Base-by-base conservation (phyloP, 148 eudicot genomes). In the Cornus suecica region DNA sequence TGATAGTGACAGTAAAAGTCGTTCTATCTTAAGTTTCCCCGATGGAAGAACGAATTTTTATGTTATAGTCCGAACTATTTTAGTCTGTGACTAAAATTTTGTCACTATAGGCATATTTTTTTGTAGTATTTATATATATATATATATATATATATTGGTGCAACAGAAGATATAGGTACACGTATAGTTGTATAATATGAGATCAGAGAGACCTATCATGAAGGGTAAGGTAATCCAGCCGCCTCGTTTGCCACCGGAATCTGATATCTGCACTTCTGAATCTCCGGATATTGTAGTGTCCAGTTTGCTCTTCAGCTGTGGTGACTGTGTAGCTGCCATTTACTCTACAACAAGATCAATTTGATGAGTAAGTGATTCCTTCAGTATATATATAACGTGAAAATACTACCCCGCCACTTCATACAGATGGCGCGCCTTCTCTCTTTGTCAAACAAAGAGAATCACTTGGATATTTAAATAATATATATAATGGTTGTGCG, bases 141-240 rank as follows among this genome's bases (percentile, higher is more conserved):
- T 11, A 45, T 11, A 45, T 11, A 45, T 11, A 45, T 11, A 45
- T 1, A 45, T 45, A 45, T 45, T 4, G 13, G 10, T 1, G 14
- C n/a, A n/a, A n/a, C n/a, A n/a, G n/a, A n/a, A n/a, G n/a, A 45
- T 45, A 45, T 45, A 45, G 13, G 10, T 1, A 24, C 10, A 32
- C 1, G n/a, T 5, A 34, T 28, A 45, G 8, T 18, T 3, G 13
- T 22, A 56, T 8, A 24, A n/a, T 18, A 10, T 16, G 67, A 13
- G 23, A 37, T 37, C 6, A 37, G 18, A 30, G 42, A 77, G 22
- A 82, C 81, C 81, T 71, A 72, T 77, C 63, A 82, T 58, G 69
- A 82, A 82, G 14, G 84, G 84, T 22, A 82, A 78, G 51, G 84
- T 77, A 69, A 74, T 54, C 84, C 84, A 82, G 34, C 84, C 84